Percentiles rank a stretch among this genome's conserved stretches.
Conservation (phyloP, 129 eudicot genomes). For the Artemisia annua region DNA sequence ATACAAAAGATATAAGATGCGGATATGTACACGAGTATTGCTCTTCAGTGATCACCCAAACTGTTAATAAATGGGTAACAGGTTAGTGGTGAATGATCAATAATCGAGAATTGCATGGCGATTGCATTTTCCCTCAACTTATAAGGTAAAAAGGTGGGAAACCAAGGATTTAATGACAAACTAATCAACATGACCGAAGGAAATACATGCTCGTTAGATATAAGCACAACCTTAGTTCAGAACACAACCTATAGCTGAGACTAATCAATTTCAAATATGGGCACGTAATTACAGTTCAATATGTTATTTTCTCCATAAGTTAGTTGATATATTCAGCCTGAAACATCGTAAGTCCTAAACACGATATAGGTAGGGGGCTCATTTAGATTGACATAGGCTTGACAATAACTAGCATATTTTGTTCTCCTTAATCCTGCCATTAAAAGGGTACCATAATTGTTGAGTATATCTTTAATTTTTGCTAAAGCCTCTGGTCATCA, state of each 20-base stretch:
- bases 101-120: neutral
- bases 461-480: neutral
- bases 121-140: slow-evolving; percentile 11
- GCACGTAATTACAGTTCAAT: neutral
- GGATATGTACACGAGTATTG: neutral
- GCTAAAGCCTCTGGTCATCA: slow-evolving; percentile 5
- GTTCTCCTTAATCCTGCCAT: neutral
- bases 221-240: slow-evolving; percentile 17
- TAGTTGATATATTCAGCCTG: neutral
- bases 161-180: neutral
- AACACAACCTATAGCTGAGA: slow-evolving; percentile 1
- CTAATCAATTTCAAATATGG: neutral
- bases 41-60: neutral
- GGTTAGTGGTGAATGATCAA: neutral
- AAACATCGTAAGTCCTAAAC: neutral
- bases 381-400: slow-evolving; percentile 10
- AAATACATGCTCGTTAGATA: neutral
- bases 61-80: neutral
- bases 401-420: slow-evolving; percentile 9
- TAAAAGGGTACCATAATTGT: slow-evolving; percentile 1
- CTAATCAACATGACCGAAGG: neutral
- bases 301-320: slow-evolving; percentile 3
- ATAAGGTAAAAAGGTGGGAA: slow-evolving; percentile 16
- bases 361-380: neutral
- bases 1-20: neutral